Percentiles rank a stretch among this genome's conserved stretches.
Conservation (phyloP, 768 basidiomycete species). For the Tylopilus felleus region DNA sequence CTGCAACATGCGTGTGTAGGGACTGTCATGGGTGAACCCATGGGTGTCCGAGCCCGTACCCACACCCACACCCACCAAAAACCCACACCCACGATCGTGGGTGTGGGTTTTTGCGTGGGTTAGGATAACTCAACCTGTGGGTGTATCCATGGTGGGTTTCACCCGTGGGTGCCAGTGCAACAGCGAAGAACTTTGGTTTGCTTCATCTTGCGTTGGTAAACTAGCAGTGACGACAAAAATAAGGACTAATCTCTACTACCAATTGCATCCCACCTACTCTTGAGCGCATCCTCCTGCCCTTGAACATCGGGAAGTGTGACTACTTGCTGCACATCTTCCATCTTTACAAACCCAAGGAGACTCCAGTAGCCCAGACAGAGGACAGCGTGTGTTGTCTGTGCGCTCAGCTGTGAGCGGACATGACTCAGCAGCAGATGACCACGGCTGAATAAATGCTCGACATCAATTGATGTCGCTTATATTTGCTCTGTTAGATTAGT, state of each 20-base stretch:
- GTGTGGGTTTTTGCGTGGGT: too few species aligned
- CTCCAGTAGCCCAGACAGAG: not conserved
- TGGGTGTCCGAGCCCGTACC: too few species aligned
- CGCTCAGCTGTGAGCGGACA: not conserved
- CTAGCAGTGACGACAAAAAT: not conserved
- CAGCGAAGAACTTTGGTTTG: too few species aligned
- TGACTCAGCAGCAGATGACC: not conserved
- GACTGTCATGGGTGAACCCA: too few species aligned
- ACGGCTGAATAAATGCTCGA: not conserved
- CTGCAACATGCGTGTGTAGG: too few species aligned
- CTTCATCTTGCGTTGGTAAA: too few species aligned
- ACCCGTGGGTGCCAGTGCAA: not conserved
- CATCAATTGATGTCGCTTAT: not conserved
- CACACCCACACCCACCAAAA: too few species aligned
- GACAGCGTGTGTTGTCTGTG: not conserved
- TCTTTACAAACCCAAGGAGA: not conserved
- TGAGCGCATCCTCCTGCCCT: not conserved
- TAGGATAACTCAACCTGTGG: too few species aligned
- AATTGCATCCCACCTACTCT: not conserved
- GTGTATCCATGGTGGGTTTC: not conserved
- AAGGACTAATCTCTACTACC: not conserved
- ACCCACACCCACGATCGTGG: too few species aligned
- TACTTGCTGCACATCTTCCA: not conserved
- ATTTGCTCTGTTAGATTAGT: not conserved
- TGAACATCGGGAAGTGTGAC: not conserved